Evolutionary conservation across 768 basidiomycete genomes (phyloP), one percentile per base, ranked within the genome.

Genomic region (Thelephora aurantiotincta): DNA sequence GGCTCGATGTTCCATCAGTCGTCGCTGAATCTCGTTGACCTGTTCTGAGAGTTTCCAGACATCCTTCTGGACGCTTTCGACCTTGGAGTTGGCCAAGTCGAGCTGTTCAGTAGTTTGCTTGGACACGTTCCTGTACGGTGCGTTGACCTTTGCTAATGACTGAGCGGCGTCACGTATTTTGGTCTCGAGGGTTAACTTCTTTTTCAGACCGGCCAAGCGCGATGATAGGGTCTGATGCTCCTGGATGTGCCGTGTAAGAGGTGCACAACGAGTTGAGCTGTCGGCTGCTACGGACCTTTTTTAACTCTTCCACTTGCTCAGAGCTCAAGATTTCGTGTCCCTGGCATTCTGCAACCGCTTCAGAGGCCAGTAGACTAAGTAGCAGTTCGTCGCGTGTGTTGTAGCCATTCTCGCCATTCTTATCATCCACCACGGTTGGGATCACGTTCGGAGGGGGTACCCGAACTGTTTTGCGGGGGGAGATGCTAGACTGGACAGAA

Each of bases 291-390:
- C 69, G 34, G 51, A 80, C 81, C 69, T 78, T 78, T 63, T 82
- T 85, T 53, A 80, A 67, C 30, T 75, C 74, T 49, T 84, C 80
- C 13, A 82, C 75, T 54, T 82, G 76, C 43, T 85, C 82, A 51
- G 80, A 73, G 47, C 72, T 75, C 38, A 93, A 68, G 18, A 96
- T 80, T 46, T 82, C 78, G 58, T 77, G 87, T 41, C 78, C 77
- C 26, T 84, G 78, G 56, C 87, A 87, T 57, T 97, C 91, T n/a
- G 97, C 80, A 36, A 88, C 77, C 4, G 94, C 94, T 63, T 97
- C 91, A 47, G 91, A 91, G 36, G 92, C 86, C 53, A 98, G 68
- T 35, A 99, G 72, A 60, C 85, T 86, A 60, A 96, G 74, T 52
- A 97, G 72, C 42, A 98, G 73, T 52, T 92, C 87, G 56, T 96